phyloP scores from a whole-genome alignment of 306 rosid genomes.

The Dryas octopetala region DNA sequence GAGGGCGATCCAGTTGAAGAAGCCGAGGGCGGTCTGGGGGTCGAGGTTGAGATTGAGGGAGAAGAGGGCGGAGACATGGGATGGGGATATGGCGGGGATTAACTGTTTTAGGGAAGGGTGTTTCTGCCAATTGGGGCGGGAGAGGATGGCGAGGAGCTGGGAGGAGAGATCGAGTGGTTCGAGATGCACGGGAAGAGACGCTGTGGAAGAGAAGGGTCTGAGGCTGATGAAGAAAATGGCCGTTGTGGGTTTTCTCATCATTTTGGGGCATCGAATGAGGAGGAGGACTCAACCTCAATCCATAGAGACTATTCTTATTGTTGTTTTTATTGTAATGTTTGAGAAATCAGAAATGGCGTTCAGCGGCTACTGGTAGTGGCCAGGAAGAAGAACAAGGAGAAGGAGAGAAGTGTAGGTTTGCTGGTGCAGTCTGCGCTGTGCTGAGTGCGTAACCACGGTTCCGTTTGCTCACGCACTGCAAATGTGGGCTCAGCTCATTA shows the following conservation, averaged over 20 bases:
- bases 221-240: neutral
- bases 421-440: neutral
- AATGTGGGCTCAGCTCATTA: too few species aligned
- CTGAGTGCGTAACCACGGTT: neutral
- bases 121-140: slow-evolving; percentile 61
- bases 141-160: slow-evolving; percentile 53
- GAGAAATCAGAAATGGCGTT: too few species aligned
- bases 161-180: slow-evolving; percentile 35
- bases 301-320: neutral
- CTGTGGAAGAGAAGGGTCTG: slow-evolving; percentile 13
- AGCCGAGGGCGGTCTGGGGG: slow-evolving; percentile 60
- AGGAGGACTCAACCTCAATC: neutral
- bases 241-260: slow-evolving; percentile 41
- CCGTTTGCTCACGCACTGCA: too few species aligned
- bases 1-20: slow-evolving; percentile 62
- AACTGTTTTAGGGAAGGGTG: slow-evolving; percentile 48
- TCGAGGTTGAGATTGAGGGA: slow-evolving; percentile 50
- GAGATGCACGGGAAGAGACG: slow-evolving; percentile 21
- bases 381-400: neutral
- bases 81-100: slow-evolving; percentile 51
- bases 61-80: slow-evolving; percentile 56
- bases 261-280: neutral
- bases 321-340: too few species aligned
- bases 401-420: neutral
- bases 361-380: too few species aligned